These are phyloP conservation scores for Aureobasidium leucospermi DNA, from an alignment of 2,329 filamentous ascomycete genomes.

Conservation along the genomic window DNA sequence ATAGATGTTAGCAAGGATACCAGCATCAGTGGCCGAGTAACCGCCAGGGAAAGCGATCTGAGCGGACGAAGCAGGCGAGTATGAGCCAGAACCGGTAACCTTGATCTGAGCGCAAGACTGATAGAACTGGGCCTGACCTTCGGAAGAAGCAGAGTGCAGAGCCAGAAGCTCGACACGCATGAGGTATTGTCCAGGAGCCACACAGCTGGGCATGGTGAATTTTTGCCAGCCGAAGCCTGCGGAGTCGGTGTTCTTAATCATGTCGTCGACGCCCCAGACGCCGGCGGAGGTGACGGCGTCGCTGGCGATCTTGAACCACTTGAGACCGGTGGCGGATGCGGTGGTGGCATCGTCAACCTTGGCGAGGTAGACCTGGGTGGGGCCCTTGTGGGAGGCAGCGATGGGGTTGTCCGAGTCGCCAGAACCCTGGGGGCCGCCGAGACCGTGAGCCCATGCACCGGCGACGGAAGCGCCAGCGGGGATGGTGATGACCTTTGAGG, in stretches of 20 bases:
- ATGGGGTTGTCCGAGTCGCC: slow-evolving; percentile 18
- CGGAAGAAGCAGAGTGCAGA: slow-evolving; percentile 44
- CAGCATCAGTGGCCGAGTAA: slow-evolving; percentile 17
- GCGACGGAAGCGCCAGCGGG: slow-evolving; percentile 15
- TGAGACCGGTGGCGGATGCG: slow-evolving; percentile 34
- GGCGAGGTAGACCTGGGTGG: slow-evolving; percentile 21
- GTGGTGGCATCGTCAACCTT: slow-evolving; percentile 40
- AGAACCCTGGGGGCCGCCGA: slow-evolving; percentile 12
- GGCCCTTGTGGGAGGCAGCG: slow-evolving; percentile 20
- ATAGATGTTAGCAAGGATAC: slow-evolving; percentile 20
- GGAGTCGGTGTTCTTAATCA: slow-evolving; percentile 22
- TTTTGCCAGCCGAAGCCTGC: slow-evolving; percentile 29
- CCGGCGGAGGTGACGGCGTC: slow-evolving; percentile 41
- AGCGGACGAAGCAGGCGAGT: not conserved
- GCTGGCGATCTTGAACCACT: slow-evolving; percentile 50
- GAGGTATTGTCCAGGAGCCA: slow-evolving; percentile 49
- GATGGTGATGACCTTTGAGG: slow-evolving; percentile 15
- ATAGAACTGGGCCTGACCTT: slow-evolving; percentile 37
- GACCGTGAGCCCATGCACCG: slow-evolving; percentile 13
- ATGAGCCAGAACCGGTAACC: slow-evolving; percentile 16
- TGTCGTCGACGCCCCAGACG: slow-evolving; percentile 41
- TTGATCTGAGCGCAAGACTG: slow-evolving; percentile 27
- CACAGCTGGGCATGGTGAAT: slow-evolving; percentile 41
- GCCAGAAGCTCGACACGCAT: slow-evolving; percentile 49
- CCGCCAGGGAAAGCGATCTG: slow-evolving; percentile 17